Base-by-base conservation (phyloP, 495 filamentous ascomycete genomes). In the Xylaria curta region DNA sequence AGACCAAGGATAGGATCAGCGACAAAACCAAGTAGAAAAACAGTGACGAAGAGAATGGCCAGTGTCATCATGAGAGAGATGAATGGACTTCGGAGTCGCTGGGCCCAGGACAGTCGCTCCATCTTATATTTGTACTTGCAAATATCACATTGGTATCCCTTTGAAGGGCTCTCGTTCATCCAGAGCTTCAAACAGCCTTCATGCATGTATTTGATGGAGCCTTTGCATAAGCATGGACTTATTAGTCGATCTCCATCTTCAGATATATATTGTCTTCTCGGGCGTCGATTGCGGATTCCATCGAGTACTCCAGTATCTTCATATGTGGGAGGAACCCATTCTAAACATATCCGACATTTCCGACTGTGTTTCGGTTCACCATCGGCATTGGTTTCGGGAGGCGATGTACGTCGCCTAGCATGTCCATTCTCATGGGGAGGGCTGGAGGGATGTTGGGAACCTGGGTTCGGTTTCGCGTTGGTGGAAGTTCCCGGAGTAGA, bases 1-100 rank as follows among this genome's bases (percentile, higher is more conserved):
- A 97, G 83, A 72, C 92, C 92, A 78, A 99, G 92, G 74, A 98
- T 93, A 13, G 94, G 94, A 82, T 98, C 95, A 72, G 94, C 94
- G 77, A 98, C 81, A 76, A 98, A 98, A 66, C 94, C 94, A 72
- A 97, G 87, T 2, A 93, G 7, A 74, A 95, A 98, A 38, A 97
- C 82, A 56, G 90, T 86, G 46, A 91, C 68, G 15, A 93, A 42
- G 59, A 97, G 83, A 72, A 97, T 92, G 15, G 82, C 44, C 3
- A 93, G 59, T 1, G 95, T 97, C 68, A 97, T 80, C 0, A 78
- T 73, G 24, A 93, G 80, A 76, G 95, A 89, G 0, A 89, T 79
- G 42, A 83, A 75, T 44, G 85, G 86, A 80, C 92, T 95, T 76
- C 89, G 89, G 60, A 97, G 86, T 85, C 90, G 91, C 40, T 88